phyloP scores from a whole-genome alignment of 257 asterid species.

The Schizonepeta tenuifolia region DNA sequence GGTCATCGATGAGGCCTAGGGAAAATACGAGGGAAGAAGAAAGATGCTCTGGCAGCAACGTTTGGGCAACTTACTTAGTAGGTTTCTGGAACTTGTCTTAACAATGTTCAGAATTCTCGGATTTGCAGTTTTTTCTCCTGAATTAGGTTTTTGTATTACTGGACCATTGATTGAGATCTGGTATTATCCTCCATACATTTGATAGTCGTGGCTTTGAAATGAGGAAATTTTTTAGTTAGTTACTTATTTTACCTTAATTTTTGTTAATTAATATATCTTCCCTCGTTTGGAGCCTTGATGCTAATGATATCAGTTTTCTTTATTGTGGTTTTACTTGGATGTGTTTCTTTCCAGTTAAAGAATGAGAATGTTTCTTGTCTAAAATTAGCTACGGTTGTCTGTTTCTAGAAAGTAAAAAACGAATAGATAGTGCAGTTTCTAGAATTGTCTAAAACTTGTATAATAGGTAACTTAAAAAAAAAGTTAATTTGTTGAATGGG shows the following conservation, averaged over 20 bases:
- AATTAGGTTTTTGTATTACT: conserved; percentile 44
- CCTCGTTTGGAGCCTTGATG: not conserved
- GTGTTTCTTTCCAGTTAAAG: too few relatives aligned
- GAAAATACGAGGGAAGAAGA: conserved; percentile 10
- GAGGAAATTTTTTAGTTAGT: conserved; percentile 32
- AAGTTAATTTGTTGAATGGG: too few relatives aligned
- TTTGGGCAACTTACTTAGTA: conserved; percentile 15
- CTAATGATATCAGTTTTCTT: too few relatives aligned
- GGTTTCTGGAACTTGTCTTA: conserved; percentile 35
- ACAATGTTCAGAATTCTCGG: conserved; percentile 20
- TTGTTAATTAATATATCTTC: not conserved
- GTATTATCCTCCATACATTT: conserved; percentile 33
- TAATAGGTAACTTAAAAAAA: too few relatives aligned
- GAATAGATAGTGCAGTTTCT: too few relatives aligned
- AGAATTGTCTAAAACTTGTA: too few relatives aligned
- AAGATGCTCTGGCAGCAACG: conserved; percentile 10
- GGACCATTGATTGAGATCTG: conserved; percentile 40
- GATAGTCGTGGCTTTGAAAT: conserved; percentile 21
- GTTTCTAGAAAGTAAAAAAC: too few relatives aligned
- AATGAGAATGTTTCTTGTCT: too few relatives aligned
- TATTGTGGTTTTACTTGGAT: too few relatives aligned
- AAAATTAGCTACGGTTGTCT: too few relatives aligned
- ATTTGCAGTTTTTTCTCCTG: conserved; percentile 32
- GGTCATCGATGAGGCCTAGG: conserved; percentile 16
- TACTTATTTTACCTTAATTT: too few relatives aligned